Percentiles rank a stretch among this genome's conserved stretches.
Conservation (phyloP, 1,139 yeast species). For the Saccharomyces hybrid region DNA sequence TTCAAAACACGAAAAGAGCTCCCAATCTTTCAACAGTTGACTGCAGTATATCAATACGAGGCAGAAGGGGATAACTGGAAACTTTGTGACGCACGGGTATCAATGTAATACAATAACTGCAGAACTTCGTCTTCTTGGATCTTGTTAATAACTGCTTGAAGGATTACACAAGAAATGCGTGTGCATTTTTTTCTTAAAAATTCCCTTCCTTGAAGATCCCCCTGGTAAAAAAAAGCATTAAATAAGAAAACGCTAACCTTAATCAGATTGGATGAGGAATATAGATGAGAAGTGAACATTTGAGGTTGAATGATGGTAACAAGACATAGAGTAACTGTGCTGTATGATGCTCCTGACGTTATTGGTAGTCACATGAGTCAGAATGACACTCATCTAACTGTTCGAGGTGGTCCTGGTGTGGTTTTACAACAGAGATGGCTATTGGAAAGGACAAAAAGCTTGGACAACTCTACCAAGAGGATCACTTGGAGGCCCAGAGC, state of each 20-base stretch:
- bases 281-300: background rate
- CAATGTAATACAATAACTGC: background rate
- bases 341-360: conserved; percentile 14
- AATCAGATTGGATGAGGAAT: conserved; percentile 6
- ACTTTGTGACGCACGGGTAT: background rate
- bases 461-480: background rate
- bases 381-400: conserved; percentile 14
- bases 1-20: background rate
- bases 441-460: background rate
- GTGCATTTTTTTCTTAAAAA: background rate
- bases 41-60: background rate
- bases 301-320: background rate
- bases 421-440: conserved; percentile 12
- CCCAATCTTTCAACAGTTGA: background rate
- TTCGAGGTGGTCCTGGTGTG: conserved; percentile 10
- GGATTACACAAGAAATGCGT: background rate
- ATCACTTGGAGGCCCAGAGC: background rate
- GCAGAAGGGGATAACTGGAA: background rate
- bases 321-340: conserved; percentile 8
- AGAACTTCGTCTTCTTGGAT: background rate
- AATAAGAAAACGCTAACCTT: conserved; percentile 4
- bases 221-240: background rate
- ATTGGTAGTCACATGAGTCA: conserved; percentile 7
- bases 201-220: background rate
- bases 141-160: background rate